Evolutionary conservation across 1,284 basidiomycete species (phyloP).

Genomic region (Moniliella sp.): DNA sequence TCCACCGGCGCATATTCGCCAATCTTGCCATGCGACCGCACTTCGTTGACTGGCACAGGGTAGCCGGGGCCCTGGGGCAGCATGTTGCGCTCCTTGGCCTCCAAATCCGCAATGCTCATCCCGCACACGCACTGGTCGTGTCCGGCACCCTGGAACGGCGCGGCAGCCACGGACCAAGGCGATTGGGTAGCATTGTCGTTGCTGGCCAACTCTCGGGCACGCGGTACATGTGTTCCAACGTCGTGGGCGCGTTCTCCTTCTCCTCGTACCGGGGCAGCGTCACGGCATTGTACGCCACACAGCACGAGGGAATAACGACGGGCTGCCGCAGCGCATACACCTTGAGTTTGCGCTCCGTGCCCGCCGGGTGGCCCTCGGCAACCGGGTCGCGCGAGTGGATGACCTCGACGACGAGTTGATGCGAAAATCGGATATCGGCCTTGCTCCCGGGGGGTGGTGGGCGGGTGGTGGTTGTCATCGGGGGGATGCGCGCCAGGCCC

Average conservation of each 20-base stretch:
- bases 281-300: conserved; percentile 32
- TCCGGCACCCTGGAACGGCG: conserved; percentile 9
- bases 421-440: conserved; percentile 21
- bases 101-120: conserved; percentile 22
- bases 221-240: conserved; percentile 2
- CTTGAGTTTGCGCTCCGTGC: conserved; percentile 16
- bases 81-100: conserved; percentile 17
- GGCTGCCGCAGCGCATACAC: conserved; percentile 30
- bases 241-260: conserved; percentile 8
- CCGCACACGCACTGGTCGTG: conserved; percentile 33
- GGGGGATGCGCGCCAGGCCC: conserved; percentile 30
- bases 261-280: conserved; percentile 23
- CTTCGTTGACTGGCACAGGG: conserved; percentile 10
- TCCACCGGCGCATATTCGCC: conserved; percentile 13
- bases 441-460: conserved; percentile 21
- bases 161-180: conserved; percentile 6
- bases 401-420: conserved; percentile 27
- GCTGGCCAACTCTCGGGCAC: too few relatives aligned
- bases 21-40: conserved; percentile 21
- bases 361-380: not conserved
- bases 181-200: too few relatives aligned
- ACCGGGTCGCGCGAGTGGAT: conserved; percentile 17
- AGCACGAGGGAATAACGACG: conserved; percentile 23
- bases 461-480: conserved; percentile 28
- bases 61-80: conserved; percentile 15